A percentile compares a stretch with the other conserved stretches of the same genome.
These are phyloP conservation scores for Boletus rufocinnamomeus DNA, from an alignment of 768 basidiomycete species.

Conservation along the genomic window DNA sequence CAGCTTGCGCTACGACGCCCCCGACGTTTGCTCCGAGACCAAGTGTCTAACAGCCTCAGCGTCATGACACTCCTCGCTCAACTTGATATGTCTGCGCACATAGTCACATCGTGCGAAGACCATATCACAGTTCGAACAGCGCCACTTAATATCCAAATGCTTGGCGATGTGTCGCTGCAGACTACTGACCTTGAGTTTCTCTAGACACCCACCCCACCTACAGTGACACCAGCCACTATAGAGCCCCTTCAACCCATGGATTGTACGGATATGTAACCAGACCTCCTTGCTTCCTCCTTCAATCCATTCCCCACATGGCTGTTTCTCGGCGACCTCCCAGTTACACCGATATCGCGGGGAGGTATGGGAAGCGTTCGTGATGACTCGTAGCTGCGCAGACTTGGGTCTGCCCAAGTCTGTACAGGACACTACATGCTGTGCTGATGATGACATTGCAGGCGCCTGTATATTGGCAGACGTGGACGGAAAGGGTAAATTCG, in stretches of 20 bases:
- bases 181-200: constrained; percentile 15
- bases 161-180: constrained; percentile 12
- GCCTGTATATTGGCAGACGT: too few species aligned
- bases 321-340: constrained; percentile 1
- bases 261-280: constrained; percentile 12
- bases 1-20: background rate
- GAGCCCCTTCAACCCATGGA: constrained; percentile 15
- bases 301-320: constrained; percentile 5
- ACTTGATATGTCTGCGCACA: constrained; percentile 11
- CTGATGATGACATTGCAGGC: background rate
- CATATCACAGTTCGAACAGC: constrained; percentile 12
- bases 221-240: constrained; percentile 4
- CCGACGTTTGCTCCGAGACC: background rate
- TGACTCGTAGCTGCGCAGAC: background rate
- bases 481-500: background rate
- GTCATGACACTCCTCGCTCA: constrained; percentile 5
- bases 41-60: background rate
- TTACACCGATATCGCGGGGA: constrained; percentile 6
- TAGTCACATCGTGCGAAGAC: constrained; percentile 12
- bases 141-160: constrained; percentile 15
- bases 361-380: background rate
- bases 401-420: background rate
- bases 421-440: background rate
- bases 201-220: constrained; percentile 11
- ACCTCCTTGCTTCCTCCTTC: constrained; percentile 16